Evolutionary conservation across 331 rosid genomes (phyloP), one percentile per base, ranked within the genome.

Genomic region (Quercus tomentella): DNA sequence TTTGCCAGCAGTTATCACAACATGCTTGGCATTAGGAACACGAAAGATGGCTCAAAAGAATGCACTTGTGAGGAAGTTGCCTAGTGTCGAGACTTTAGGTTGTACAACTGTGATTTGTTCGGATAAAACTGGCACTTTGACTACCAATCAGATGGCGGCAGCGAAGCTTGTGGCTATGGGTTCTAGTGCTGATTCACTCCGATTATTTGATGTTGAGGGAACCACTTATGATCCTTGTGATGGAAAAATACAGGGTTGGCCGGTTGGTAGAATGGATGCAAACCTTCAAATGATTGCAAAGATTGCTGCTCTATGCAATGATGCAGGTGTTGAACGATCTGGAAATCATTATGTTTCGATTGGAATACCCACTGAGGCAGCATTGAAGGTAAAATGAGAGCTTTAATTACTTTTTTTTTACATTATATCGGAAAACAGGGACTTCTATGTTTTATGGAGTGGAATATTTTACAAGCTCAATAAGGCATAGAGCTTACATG

Each of bases 31-130:
- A 3, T 79, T 85, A 30, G 88, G 85, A 35, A 85, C 83, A 25
- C 68, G 82, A 9, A 84, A 78, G 76, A 85, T 85, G 83, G 88
- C 88, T 22, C 88, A 85, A 73, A 85, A 85, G 80, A 85, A 81
- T 77, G 88, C 88, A 22, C 88, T 85, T 81, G 88, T 85, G 31
- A 77, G 88, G 33, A 85, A 85, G 78, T 79, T 85, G 43, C 88
- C 85, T 6, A 85, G 88, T 70, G 83, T 85, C 49, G 88, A 85
- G 78, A 81, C 88, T 22, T 78, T 85, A 1, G 85, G 88, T 28
- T 84, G 88, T 77, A 81, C 88, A 4, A 81, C 88, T 55, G 85
- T 84, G 77, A 84, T 84, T 58, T 84, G 88, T 77, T 84, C 88
- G 3, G 88, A 84, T 81, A 84, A 81, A 51, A 81, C 88, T 2